Conservation (phyloP, 805 yeast species). For the Hermanozyma aechmeae region DNA sequence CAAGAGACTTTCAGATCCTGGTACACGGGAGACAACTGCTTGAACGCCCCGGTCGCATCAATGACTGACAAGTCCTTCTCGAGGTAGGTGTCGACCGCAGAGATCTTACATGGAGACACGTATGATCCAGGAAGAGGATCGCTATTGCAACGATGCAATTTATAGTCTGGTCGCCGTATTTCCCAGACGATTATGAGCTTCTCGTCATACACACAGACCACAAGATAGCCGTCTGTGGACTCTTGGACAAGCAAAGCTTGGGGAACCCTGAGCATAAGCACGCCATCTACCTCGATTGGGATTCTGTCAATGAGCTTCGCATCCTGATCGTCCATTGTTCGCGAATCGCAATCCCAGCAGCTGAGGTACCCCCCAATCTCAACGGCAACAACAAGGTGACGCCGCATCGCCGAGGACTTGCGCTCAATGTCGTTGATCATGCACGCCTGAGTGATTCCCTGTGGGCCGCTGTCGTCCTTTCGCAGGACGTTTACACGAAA, state of each 20-base stretch:
- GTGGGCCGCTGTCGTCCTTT: constrained; percentile 2
- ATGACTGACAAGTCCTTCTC: constrained; percentile 41
- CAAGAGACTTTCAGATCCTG: constrained; percentile 33
- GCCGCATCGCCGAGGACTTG: too few species aligned
- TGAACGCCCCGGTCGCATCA: constrained; percentile 27
- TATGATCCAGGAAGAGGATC: constrained; percentile 23
- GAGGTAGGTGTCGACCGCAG: constrained; percentile 51
- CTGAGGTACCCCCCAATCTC: too few species aligned
- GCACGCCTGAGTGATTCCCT: constrained; percentile 23
- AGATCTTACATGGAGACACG: constrained; percentile 29
- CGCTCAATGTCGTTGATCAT: constrained; percentile 23
- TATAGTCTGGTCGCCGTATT: too few species aligned
- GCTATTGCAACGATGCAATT: too few species aligned
- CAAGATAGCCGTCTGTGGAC: constrained; percentile 24
- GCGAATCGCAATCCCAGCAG: too few species aligned
- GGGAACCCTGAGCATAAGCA: too few species aligned
- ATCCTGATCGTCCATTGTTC: too few species aligned
- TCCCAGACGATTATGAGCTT: constrained; percentile 34
- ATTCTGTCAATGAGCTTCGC: too few species aligned
- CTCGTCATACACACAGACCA: constrained; percentile 42
- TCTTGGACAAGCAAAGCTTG: too few species aligned
- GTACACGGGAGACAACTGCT: constrained; percentile 9
- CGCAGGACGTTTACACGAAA: constrained; percentile 18
- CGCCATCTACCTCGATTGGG: too few species aligned
- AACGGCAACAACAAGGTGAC: too few species aligned